A percentile compares a stretch with the other conserved stretches of the same genome.
These are phyloP conservation scores for Aspergillus heteromorphus DNA, from an alignment of 495 filamentous ascomycete species.

Conservation along the genomic window DNA sequence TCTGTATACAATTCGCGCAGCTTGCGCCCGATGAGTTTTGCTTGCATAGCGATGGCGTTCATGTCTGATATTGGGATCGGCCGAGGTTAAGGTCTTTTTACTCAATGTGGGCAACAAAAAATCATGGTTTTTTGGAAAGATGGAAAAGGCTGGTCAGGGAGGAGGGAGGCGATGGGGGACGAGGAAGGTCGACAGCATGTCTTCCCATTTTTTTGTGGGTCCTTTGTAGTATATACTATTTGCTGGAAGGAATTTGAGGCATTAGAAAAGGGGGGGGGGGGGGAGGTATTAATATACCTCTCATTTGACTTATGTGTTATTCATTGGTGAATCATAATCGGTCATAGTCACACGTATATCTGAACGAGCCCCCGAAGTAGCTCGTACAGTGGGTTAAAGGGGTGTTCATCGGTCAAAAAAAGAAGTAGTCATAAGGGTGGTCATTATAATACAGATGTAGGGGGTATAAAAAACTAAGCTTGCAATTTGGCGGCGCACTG, in stretches of 20 bases:
- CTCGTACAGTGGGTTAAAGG: too few species aligned
- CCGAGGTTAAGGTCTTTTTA: conserved; percentile 6
- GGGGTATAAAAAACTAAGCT: conserved; percentile 21
- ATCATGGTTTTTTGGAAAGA: conserved; percentile 4
- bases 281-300: too few species aligned
- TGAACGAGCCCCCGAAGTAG: too few species aligned
- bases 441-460: not conserved
- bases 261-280: too few species aligned
- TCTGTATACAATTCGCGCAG: conserved; percentile 14
- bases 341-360: too few species aligned
- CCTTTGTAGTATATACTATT: not conserved
- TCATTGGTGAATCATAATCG: too few species aligned
- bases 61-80: conserved; percentile 18
- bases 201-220: not conserved
- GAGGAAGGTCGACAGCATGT: not conserved
- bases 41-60: conserved; percentile 44
- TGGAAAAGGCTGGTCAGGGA: not conserved
- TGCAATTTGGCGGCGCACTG: conserved; percentile 63
- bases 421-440: not conserved
- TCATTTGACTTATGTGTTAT: too few species aligned
- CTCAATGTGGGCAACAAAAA: conserved; percentile 4
- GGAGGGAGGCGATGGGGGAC: not conserved
- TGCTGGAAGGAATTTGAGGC: not conserved
- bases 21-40: conserved; percentile 12
- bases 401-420: not conserved